These are phyloP conservation scores for Gamsiella multidivaricata DNA, from an alignment of 192 early-diverging fungal species.

Conservation along the genomic window DNA sequence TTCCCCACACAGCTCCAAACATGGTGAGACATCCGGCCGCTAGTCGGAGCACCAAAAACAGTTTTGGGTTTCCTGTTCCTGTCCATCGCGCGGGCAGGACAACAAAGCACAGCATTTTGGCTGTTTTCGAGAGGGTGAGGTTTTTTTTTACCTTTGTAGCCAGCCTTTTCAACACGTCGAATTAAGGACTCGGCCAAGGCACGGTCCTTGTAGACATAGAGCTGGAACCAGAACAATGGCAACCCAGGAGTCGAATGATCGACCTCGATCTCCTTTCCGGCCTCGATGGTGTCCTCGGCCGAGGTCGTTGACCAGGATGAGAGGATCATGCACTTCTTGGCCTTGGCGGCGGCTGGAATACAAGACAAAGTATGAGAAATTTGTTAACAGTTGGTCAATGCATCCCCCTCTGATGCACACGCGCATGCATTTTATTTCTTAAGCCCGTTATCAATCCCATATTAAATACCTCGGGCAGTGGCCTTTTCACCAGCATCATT, in stretches of 20 bases:
- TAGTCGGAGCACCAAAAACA: background rate
- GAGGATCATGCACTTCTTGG: constrained; percentile 81
- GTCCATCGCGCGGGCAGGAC: too few species aligned
- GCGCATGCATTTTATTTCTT: too few species aligned
- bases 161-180: constrained; percentile 75
- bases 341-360: constrained; percentile 75
- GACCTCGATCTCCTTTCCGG: constrained; percentile 67
- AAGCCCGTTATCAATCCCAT: too few species aligned
- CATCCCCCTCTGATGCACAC: too few species aligned
- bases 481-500: constrained; percentile 75
- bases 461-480: constrained; percentile 62
- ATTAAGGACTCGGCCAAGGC: constrained; percentile 72
- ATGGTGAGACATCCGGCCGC: too few species aligned
- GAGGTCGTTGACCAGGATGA: constrained; percentile 59
- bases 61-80: background rate
- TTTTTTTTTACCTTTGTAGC: constrained; percentile 78
- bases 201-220: constrained; percentile 86
- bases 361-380: too few species aligned
- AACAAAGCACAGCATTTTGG: too few species aligned
- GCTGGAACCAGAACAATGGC: constrained; percentile 71
- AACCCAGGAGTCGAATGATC: constrained; percentile 60
- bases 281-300: constrained; percentile 55
- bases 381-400: too few species aligned
- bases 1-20: too few species aligned
- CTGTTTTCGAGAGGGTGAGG: too few species aligned